Evolutionary conservation across 805 yeast species (phyloP).

Genomic region (Barnettozyma siamensis): DNA sequence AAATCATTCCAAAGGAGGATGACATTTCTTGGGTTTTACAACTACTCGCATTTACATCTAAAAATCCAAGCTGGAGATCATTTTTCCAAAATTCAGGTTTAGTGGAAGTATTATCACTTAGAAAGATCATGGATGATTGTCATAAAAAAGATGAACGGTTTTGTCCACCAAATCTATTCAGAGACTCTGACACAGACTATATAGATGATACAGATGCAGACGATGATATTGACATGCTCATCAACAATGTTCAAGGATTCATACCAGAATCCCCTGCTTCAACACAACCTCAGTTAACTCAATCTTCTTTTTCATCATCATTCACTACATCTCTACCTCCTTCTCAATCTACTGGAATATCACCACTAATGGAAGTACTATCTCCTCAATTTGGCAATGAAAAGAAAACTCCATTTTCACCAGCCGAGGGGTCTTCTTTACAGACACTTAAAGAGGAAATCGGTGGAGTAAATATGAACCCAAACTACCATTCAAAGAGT

Average conservation of each 20-base stretch:
- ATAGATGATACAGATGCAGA: slow-evolving; percentile 26
- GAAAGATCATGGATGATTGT: slow-evolving; percentile 29
- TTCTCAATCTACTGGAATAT: background rate
- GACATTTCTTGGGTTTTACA: slow-evolving; percentile 94
- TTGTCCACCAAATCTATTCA: background rate
- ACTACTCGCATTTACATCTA: slow-evolving; percentile 86
- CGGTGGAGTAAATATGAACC: slow-evolving; percentile 1
- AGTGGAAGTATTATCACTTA: slow-evolving; percentile 60
- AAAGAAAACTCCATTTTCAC: background rate
- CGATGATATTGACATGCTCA: slow-evolving; percentile 27
- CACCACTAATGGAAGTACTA: background rate
- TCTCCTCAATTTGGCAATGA: background rate
- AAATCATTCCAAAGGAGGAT: slow-evolving; percentile 84
- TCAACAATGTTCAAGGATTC: background rate
- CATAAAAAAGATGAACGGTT: background rate
- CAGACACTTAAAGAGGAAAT: background rate
- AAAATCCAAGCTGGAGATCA: slow-evolving; percentile 75
- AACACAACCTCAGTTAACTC: background rate
- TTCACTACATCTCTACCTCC: background rate
- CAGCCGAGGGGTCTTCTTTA: background rate
- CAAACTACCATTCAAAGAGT: background rate
- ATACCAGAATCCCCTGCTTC: background rate
- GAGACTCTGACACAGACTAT: slow-evolving; percentile 28
- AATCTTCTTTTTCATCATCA: background rate
- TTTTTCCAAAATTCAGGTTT: slow-evolving; percentile 70